phyloP scores from a whole-genome alignment of 1,284 basidiomycete species.

The Pseudozyma pruni region DNA sequence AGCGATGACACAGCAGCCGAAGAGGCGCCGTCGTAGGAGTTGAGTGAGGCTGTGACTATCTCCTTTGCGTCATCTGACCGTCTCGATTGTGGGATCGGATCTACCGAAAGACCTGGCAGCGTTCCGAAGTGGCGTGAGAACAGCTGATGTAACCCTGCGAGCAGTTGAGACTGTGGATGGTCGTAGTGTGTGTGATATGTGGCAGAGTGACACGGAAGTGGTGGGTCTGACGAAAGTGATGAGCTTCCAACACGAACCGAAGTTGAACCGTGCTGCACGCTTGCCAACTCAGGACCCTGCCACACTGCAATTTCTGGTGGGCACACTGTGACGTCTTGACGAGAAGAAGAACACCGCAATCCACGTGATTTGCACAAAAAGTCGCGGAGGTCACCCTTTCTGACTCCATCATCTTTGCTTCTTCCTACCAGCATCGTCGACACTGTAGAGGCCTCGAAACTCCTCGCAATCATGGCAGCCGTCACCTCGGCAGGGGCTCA shows the following conservation, averaged over 20 bases:
- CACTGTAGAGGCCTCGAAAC: not conserved
- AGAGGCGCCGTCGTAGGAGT: not conserved
- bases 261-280: conserved; percentile 14
- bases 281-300: conserved; percentile 10
- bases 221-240: not conserved
- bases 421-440: conserved; percentile 6
- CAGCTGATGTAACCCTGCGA: too few species aligned
- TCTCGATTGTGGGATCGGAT: not conserved
- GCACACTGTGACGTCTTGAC: not conserved
- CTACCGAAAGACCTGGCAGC: not conserved
- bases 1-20: not conserved
- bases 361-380: conserved; percentile 15
- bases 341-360: not conserved
- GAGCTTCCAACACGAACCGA: too few species aligned
- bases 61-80: not conserved
- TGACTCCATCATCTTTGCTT: not conserved
- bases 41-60: not conserved
- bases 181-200: not conserved
- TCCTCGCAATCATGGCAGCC: conserved; percentile 16
- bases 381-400: too few species aligned
- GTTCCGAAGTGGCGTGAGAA: not conserved
- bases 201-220: not conserved
- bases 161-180: too few species aligned
- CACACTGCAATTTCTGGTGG: conserved; percentile 16
- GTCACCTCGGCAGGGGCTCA: conserved; percentile 13